Conservation (phyloP, 495 filamentous ascomycete genomes). For the Aspergillus cristatus region DNA sequence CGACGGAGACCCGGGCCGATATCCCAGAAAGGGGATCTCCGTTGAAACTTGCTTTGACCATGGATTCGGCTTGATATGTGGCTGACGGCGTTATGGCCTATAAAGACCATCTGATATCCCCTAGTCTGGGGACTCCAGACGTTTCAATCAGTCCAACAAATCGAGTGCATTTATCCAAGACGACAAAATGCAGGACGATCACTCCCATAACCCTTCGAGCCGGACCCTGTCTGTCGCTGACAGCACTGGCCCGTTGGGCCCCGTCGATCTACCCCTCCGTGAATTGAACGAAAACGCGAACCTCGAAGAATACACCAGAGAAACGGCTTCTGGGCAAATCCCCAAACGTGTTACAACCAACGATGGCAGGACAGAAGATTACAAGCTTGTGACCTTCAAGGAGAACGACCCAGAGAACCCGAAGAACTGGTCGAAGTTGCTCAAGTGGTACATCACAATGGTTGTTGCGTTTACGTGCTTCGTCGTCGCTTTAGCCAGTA, state of each 20-base stretch:
- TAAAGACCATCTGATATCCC: background rate
- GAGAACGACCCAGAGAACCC: constrained; percentile 53
- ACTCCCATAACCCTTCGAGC: constrained; percentile 8
- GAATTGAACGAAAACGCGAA: constrained; percentile 50
- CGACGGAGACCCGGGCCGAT: background rate
- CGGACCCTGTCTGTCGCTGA: constrained; percentile 20
- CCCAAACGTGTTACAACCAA: constrained; percentile 44
- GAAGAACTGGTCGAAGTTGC: constrained; percentile 47
- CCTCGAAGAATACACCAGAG: constrained; percentile 54
- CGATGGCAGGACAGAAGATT: constrained; percentile 44
- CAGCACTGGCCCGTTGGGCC: constrained; percentile 13
- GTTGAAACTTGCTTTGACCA: too few species aligned
- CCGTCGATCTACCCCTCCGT: constrained; percentile 50
- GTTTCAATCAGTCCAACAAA: constrained; percentile 4
- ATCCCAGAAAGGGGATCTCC: background rate
- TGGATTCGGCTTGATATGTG: too few species aligned
- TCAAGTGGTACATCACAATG: constrained; percentile 61
- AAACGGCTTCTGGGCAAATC: constrained; percentile 52
- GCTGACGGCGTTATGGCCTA: background rate
- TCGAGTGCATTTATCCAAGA: too few species aligned
- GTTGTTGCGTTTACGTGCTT: constrained; percentile 53
- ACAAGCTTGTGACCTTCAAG: constrained; percentile 65
- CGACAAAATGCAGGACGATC: constrained; percentile 13
- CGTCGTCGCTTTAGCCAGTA: constrained; percentile 54
- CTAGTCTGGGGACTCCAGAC: background rate